A percentile compares a stretch with the other conserved stretches of the same genome.
Conservation (phyloP, 768 basidiomycete genomes). For the Phanerochaete sordida region DNA sequence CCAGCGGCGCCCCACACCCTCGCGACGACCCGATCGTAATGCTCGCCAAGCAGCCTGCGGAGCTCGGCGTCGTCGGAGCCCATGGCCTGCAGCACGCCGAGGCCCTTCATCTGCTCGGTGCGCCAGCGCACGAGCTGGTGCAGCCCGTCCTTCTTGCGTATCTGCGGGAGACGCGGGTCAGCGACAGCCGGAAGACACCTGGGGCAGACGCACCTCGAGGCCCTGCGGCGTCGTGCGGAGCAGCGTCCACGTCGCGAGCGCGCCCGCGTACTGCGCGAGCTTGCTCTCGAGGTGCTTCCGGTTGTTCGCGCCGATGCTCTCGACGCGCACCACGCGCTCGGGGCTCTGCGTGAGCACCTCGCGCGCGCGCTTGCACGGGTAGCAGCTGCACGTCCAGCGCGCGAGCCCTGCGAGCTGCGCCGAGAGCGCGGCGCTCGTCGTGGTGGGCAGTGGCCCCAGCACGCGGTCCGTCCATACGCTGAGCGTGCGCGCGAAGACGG, state of each 20-base stretch:
- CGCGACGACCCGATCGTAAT: neutral
- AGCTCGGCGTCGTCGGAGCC: neutral
- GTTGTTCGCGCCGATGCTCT: neutral
- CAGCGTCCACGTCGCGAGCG: neutral
- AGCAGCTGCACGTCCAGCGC: neutral
- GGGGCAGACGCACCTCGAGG: neutral
- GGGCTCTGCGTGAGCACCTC: neutral
- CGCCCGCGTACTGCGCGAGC: neutral
- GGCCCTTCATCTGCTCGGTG: neutral
- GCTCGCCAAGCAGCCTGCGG: neutral
- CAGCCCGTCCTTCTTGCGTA: neutral
- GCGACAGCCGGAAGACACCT: neutral
- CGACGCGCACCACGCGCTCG: neutral
- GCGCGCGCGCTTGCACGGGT: neutral
- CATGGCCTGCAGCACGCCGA: neutral
- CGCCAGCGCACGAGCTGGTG: neutral
- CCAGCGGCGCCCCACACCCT: neutral
- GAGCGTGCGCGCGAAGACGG: slow-evolving; percentile 4
- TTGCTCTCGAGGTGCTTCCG: neutral
- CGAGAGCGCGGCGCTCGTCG: neutral
- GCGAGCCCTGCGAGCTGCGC: neutral
- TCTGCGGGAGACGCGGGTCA: neutral
- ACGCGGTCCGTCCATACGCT: neutral
- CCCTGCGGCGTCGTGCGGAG: neutral
- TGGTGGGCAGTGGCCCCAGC: neutral